Percentiles rank a stretch among this genome's conserved stretches.
Conservation (phyloP, 306 rosid species). For the Canavalia ensiformis region DNA sequence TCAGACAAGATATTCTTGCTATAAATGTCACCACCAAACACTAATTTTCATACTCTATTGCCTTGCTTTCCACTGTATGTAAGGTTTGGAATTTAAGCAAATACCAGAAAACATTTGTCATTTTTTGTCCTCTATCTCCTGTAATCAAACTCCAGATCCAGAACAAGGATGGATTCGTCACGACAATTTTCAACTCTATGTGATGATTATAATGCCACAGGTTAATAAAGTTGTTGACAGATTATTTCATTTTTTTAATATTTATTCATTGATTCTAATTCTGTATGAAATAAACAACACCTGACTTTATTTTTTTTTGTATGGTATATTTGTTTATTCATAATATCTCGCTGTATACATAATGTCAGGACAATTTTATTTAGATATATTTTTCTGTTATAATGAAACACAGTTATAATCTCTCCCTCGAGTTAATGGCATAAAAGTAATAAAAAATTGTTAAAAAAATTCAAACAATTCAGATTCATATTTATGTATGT, state of each 20-base stretch:
- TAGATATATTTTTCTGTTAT: no score
- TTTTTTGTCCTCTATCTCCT: constrained; percentile 11
- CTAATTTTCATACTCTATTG: neutral
- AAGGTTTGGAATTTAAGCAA: constrained; percentile 38
- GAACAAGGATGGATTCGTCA: neutral
- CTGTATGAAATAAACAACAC: no score
- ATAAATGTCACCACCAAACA: constrained; percentile 48
- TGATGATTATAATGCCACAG: constrained; percentile 20
- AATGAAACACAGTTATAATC: no score
- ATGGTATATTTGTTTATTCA: no score
- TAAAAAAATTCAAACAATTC: neutral
- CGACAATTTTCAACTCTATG: neutral
- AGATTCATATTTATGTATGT: neutral
- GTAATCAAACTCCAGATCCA: constrained; percentile 16
- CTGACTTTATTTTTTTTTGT: no score
- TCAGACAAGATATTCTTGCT: constrained; percentile 45
- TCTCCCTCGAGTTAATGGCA: neutral
- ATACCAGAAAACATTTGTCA: constrained; percentile 1
- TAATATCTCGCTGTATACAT: no score
- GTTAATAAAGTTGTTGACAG: neutral
- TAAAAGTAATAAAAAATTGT: neutral
- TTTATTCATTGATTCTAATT: no score
- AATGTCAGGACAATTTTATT: no score
- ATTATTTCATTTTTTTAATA: neutral
- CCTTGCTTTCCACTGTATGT: constrained; percentile 15